Percentiles rank a stretch among this genome's conserved stretches.
Evolutionary conservation across 148 eudicot species (phyloP).

Genomic region (Spergularia bocconei): DNA sequence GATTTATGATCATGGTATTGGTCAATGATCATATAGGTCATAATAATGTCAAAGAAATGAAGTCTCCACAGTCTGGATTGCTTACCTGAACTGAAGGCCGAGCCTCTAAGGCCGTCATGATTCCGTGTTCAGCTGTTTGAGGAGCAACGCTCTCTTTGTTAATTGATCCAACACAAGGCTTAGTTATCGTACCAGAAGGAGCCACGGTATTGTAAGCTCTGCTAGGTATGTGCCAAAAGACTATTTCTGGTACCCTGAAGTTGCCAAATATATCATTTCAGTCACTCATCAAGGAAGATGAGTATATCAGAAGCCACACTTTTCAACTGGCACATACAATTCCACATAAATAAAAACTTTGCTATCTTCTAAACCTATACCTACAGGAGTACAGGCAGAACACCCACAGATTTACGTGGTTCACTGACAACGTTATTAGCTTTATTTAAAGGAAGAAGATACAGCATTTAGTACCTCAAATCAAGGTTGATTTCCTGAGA

Average conservation of each 20-base stretch:
- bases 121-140: slow-evolving; percentile 79
- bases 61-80: not conserved
- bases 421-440: no score
- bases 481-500: slow-evolving; percentile 67
- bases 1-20: not conserved
- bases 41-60: not conserved
- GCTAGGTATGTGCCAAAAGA: slow-evolving; percentile 95
- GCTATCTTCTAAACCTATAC: not conserved
- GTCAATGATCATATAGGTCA: not conserved
- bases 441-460: no score
- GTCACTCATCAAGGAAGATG: not conserved
- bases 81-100: slow-evolving; percentile 83
- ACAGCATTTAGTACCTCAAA: slow-evolving; percentile 43
- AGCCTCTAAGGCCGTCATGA: slow-evolving; percentile 63
- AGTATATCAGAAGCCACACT: not conserved
- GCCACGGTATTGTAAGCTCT: slow-evolving; percentile 61
- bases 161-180: slow-evolving; percentile 73
- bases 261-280: not conserved
- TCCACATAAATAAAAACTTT: not conserved
- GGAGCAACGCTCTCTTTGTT: slow-evolving; percentile 69
- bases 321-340: not conserved
- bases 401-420: no score
- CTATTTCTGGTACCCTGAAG: slow-evolving; percentile 77
- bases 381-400: no score
- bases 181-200: slow-evolving; percentile 31